Base-by-base conservation (phyloP, 768 basidiomycete species). In the Multifurca ochricompacta region DNA sequence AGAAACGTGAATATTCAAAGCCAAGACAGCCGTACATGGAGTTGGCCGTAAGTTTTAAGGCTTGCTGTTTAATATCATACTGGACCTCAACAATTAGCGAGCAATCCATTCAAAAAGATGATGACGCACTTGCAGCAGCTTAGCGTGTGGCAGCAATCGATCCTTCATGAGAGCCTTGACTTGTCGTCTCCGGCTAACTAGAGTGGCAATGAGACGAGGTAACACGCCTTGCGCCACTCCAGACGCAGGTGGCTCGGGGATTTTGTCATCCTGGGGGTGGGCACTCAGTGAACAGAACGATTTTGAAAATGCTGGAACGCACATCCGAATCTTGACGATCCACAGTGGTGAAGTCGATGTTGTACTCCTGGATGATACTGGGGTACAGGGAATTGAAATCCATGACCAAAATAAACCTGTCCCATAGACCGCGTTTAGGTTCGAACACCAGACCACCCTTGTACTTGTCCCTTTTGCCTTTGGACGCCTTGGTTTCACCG, bases 1-100 rank as follows among this genome's bases (percentile, higher is more conserved):
- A 97, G 75, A 98, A 98, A 46, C 96, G 76, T 9, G 96, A 97
- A 62, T 92, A 88, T 65, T 94, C 92, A 66, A 97, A 98, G 44
- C 96, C 96, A 19, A 99, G 83, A 75, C 96, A 99, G 16, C 96
- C 96, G 69, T 99, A 99, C 96, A 98, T 99, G 76, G 91, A 94
- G 73, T 99, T 98, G 45, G 96, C 96, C 4, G 96, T 99, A 31
- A 98, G 82, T 71, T 98, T 98, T 46, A 98, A 75, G 1, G 96
- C 96, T 69, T 90, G 85, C 63, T 99, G 96, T 66, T 92, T 93
- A 72, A 98, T 96, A 64, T 99, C 93, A 65, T 86, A 98, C 90
- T 97, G 64, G 1, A 53, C 25, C 13, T 39, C 30, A 7, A 40
- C 8, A 35, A 30, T 51, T 1, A 53, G 62, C 31, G 25, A 46